Evolutionary conservation across 2,329 filamentous ascomycete genomes (phyloP), one percentile per base, ranked within the genome.

Genomic region (Aspergillus luchuensis): DNA sequence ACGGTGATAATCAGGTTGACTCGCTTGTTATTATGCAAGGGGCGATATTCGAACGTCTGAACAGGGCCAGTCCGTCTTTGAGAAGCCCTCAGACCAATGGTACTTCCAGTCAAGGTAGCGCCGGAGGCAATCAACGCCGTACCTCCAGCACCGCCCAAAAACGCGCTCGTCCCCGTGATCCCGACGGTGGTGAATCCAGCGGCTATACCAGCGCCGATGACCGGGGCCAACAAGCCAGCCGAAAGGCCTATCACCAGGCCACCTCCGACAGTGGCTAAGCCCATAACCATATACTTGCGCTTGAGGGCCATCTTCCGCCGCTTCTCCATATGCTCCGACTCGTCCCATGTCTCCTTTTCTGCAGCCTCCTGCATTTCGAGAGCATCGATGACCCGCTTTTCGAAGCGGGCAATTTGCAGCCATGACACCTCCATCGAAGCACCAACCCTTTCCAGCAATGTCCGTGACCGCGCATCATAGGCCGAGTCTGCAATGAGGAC

Each of bases 311-410:
- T 80, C 74, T 97, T 97, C 55, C 91, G 85, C 50, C 95, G 87
- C 60, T 83, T 85, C 75, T 97, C 92, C 83, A 98, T 92, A 73
- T 98, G 92, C 66, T 96, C 91, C 10, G 95, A 89, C 75, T 99
- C 95, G 67, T 97, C 96, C 95, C 95, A 99, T 65, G 94, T 97
- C 78, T 99, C 95, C 71, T 94, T 96, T 64, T 92, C 90, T 5
- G 92, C 91, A 50, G 91, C 88, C 76, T 98, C 92, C 77, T 98
- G 94, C 92, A 99, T 97, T 76, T 99, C 95, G 21, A 99, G 81
- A 1, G 95, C 92, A 76, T 99, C 95, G 7, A 95, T 97, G 5
- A 99, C 92, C 56, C 92, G 89, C 79, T 97, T 98, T 78, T 99
- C 95, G 71, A 99, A 99, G 41, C 92, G 88, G 76, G 92, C 96